A percentile compares a stretch with the other conserved stretches of the same genome.
Evolutionary conservation across 257 asterid species (phyloP).

Genomic region (Rubia yunnanensis): DNA sequence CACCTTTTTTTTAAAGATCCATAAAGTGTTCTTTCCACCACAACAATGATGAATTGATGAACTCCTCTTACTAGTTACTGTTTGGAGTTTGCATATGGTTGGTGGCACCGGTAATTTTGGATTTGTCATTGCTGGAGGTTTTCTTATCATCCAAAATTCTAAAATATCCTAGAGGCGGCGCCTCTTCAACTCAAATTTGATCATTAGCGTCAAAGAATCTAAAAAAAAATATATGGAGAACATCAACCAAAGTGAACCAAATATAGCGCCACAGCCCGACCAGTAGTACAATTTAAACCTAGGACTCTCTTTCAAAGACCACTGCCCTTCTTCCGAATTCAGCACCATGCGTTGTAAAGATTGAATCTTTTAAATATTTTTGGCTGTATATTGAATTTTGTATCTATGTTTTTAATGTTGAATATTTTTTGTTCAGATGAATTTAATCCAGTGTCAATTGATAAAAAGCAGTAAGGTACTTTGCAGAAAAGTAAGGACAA

Average conservation of each 20-base stretch:
- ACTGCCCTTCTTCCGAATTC: constrained; percentile 74
- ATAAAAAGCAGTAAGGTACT: constrained; percentile 73
- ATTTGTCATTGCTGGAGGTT: too few relatives aligned
- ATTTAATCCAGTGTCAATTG: constrained; percentile 95
- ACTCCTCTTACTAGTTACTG: too few relatives aligned
- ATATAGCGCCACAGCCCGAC: constrained; percentile 73
- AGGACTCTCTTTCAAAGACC: constrained; percentile 83
- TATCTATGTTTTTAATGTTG: not conserved
- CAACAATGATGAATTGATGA: too few relatives aligned
- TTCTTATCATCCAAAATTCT: not conserved
- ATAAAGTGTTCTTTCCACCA: too few relatives aligned
- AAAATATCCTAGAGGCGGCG: not conserved
- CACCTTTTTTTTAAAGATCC: too few relatives aligned
- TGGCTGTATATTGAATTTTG: not conserved
- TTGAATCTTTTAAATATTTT: constrained; percentile 1
- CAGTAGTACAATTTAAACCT: constrained; percentile 78
- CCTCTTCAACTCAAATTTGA: not conserved
- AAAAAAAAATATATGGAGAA: constrained; percentile 36
- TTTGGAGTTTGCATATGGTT: too few relatives aligned
- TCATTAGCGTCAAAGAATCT: not conserved
- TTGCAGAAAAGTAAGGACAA: constrained; percentile 87
- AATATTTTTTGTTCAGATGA: constrained; percentile 42
- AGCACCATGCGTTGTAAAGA: constrained; percentile 84
- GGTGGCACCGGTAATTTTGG: too few relatives aligned
- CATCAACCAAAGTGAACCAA: constrained; percentile 56